Base-by-base conservation (phyloP, 2,329 filamentous ascomycete species). In the Trichoderma harzianum region DNA sequence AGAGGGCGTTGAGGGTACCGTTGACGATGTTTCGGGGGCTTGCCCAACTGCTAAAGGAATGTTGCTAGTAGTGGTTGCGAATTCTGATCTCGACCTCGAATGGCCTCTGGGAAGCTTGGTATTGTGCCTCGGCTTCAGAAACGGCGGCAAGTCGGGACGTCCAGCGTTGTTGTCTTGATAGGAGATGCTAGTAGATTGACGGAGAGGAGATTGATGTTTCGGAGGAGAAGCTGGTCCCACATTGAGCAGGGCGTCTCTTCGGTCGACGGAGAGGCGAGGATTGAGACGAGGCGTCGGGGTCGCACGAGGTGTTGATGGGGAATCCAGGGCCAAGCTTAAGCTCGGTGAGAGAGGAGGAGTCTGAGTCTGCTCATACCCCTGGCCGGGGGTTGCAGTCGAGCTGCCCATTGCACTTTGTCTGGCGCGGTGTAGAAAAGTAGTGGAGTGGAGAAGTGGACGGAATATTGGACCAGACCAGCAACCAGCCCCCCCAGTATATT, bases 131-230 rank as follows among this genome's bases (percentile, higher is more conserved):
- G 66, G 66, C 66, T 69, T 69, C 66, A 69, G 26, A 62, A 62
- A 69, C 43, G 30, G 57, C 55, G 66, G 43, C 55, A 53, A 62
- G 55, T 69, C 57, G 24, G 66, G 36, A 58, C 55, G 66, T 51
- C 55, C 55, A 47, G 65, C 62, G 53, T 66, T 69, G 53, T 66
- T 69, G 69, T 78, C 75, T 63, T 72, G 74, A 61, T 77, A 74
- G 60, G 76, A 78, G 60, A 78, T 72, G 8, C 77, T 78, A 57
- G 79, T 74, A 51, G 78, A 79, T 62, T 80, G 75, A 51, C 79
- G 78, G 70, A 80, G 75, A 64, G 79, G 78, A 47, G 79, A 80
- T 14, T 77, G 77, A 30, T 76, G 75, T 72, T 75, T 79, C 36
- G 73, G 69, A 73, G 78, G 55, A 74, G 79, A 74, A 39, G 74